Percentiles rank a stretch among this genome's conserved stretches.
Conservation (phyloP, 2,329 filamentous ascomycete species). For the Hypoxylon sp. region DNA sequence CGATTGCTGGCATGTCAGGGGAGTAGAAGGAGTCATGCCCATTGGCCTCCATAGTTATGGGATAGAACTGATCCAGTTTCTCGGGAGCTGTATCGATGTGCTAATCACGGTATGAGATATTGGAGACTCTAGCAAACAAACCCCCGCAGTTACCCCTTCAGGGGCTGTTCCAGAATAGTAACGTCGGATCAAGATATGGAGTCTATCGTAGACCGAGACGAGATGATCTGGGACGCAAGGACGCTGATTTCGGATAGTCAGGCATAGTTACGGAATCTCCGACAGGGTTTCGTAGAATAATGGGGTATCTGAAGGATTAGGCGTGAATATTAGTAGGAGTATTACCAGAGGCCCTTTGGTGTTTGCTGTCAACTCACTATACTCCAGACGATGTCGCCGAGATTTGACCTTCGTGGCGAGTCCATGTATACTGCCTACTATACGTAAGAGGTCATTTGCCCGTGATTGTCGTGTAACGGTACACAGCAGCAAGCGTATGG, state of each 20-base stretch:
- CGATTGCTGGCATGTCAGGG: background rate
- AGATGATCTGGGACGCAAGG: background rate
- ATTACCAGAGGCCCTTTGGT: background rate
- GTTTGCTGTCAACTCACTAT: slow-evolving; percentile 22
- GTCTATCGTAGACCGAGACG: too few species aligned
- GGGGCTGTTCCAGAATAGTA: background rate
- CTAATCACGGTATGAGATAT: background rate
- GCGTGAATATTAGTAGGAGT: background rate
- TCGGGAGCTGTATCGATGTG: background rate
- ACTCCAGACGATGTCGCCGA: background rate
- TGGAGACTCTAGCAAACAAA: background rate
- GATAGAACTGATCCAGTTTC: background rate
- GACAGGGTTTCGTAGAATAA: background rate
- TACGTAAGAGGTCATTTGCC: slow-evolving; percentile 11
- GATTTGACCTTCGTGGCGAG: background rate
- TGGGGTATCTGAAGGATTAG: background rate
- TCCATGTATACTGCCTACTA: background rate
- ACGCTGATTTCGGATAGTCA: background rate
- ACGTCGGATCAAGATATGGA: background rate
- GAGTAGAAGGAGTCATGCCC: background rate
- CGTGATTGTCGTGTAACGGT: slow-evolving; percentile 16
- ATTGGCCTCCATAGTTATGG: background rate
- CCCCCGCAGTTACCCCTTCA: background rate
- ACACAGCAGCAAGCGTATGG: slow-evolving; percentile 11
- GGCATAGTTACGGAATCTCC: background rate